Conservation (phyloP, 148 eudicot genomes). For the Heliamphora exappendiculata region DNA sequence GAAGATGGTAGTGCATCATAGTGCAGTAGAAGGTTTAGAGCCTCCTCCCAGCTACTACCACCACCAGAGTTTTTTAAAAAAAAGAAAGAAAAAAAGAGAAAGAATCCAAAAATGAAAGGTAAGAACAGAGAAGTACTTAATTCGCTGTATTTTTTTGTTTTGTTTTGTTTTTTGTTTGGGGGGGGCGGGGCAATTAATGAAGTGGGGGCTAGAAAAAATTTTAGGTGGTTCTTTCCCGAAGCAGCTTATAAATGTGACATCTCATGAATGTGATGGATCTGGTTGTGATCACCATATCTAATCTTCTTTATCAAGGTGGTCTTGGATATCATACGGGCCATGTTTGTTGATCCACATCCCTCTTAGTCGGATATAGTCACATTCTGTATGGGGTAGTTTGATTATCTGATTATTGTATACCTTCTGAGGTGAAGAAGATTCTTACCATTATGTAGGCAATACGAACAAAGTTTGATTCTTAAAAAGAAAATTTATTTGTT, state of each 20-base stretch:
- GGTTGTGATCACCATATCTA: not conserved
- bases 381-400: not conserved
- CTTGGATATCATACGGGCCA: not conserved
- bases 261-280: not conserved
- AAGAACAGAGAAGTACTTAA: no score
- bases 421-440: not conserved
- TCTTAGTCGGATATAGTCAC: not conserved
- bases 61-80: no score
- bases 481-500: not conserved
- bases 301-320: not conserved
- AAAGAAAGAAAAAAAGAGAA: not conserved
- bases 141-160: not conserved
- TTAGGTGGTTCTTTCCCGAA: not conserved
- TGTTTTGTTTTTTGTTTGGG: not conserved
- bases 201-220: no score
- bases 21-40: not conserved
- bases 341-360: not conserved
- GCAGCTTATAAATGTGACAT: not conserved
- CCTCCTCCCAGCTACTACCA: not conserved
- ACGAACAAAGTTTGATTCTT: not conserved
- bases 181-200: no score
- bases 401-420: not conserved
- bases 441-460: not conserved
- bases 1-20: not conserved
- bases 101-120: not conserved